Conservation (phyloP, 495 filamentous ascomycete species). For the Clavariopsis aquatica region DNA sequence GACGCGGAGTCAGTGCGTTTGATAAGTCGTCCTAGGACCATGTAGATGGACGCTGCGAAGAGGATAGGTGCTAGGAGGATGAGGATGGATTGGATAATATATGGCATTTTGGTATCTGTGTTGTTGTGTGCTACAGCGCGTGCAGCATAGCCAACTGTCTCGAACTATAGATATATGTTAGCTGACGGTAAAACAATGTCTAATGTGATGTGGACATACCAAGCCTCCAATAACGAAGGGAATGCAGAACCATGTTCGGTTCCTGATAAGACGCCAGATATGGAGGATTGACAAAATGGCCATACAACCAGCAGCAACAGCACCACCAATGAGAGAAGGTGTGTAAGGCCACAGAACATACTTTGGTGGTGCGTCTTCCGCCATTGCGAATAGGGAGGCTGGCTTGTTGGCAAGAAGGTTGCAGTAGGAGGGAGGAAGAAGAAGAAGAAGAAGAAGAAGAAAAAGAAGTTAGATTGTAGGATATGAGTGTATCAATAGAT, state of each 20-base stretch:
- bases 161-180: slow-evolving; percentile 17
- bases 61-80: slow-evolving; percentile 43
- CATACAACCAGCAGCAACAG: slow-evolving; percentile 13
- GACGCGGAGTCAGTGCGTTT: slow-evolving; percentile 24
- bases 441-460: not conserved
- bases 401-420: not conserved
- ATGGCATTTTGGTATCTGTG: slow-evolving; percentile 31
- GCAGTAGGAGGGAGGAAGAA: not conserved
- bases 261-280: slow-evolving; percentile 15
- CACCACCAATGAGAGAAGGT: slow-evolving; percentile 19
- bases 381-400: not conserved
- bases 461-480: too few relatives aligned
- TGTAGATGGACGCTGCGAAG: slow-evolving; percentile 46
- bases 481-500: not conserved
- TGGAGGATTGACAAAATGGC: slow-evolving; percentile 13
- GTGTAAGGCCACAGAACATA: slow-evolving; percentile 22
- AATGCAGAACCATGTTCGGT: slow-evolving; percentile 29
- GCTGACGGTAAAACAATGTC: not conserved
- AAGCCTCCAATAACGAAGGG: slow-evolving; percentile 28
- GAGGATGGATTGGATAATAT: slow-evolving; percentile 42
- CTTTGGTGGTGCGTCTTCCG: not conserved
- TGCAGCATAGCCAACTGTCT: slow-evolving; percentile 30
- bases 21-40: slow-evolving; percentile 45
- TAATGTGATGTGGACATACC: not conserved
- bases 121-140: slow-evolving; percentile 26